A percentile compares a stretch with the other conserved stretches of the same genome.
These are phyloP conservation scores for Paracamarosporium sp. DNA, from an alignment of 2,329 filamentous ascomycete species.

Conservation along the genomic window DNA sequence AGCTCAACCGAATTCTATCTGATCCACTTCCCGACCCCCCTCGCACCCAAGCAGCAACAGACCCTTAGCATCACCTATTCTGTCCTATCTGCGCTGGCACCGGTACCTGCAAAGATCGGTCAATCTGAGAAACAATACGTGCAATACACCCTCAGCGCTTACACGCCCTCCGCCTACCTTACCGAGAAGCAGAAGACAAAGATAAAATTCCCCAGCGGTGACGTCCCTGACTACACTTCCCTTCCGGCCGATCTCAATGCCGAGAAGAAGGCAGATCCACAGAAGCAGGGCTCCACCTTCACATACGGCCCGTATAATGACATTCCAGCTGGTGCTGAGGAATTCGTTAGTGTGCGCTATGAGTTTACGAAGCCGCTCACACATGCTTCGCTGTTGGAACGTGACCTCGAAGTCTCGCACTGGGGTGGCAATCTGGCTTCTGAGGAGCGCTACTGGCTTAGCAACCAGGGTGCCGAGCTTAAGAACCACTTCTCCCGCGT, in stretches of 20 bases:
- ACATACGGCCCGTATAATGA: slow-evolving; percentile 90
- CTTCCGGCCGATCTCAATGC: slow-evolving; percentile 65
- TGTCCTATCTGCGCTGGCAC: slow-evolving; percentile 76
- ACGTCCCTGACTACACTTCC: slow-evolving; percentile 85
- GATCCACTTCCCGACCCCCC: slow-evolving; percentile 76
- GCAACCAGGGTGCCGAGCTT: slow-evolving; percentile 81
- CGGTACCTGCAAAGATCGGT: slow-evolving; percentile 81
- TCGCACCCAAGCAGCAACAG: slow-evolving; percentile 78
- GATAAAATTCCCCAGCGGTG: slow-evolving; percentile 80
- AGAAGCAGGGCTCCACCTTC: slow-evolving; percentile 83
- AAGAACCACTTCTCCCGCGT: slow-evolving; percentile 60
- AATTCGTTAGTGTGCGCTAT: slow-evolving; percentile 82
- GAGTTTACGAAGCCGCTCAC: slow-evolving; percentile 94
- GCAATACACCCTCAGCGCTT: slow-evolving; percentile 83
- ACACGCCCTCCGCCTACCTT: slow-evolving; percentile 80
- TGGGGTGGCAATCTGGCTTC: slow-evolving; percentile 97
- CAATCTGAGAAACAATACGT: slow-evolving; percentile 90
- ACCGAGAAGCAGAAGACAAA: slow-evolving; percentile 97
- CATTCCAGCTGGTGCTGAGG: slow-evolving; percentile 75
- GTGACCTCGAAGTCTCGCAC: slow-evolving; percentile 94
- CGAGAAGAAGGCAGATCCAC: slow-evolving; percentile 70
- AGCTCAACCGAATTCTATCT: slow-evolving; percentile 74
- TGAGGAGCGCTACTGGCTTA: slow-evolving; percentile 90
- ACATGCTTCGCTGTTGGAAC: slow-evolving; percentile 79
- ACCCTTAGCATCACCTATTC: slow-evolving; percentile 89